Percentiles rank a stretch among this genome's conserved stretches.
phyloP scores from a whole-genome alignment of 768 basidiomycete species.

The Lentinula guzmanii region DNA sequence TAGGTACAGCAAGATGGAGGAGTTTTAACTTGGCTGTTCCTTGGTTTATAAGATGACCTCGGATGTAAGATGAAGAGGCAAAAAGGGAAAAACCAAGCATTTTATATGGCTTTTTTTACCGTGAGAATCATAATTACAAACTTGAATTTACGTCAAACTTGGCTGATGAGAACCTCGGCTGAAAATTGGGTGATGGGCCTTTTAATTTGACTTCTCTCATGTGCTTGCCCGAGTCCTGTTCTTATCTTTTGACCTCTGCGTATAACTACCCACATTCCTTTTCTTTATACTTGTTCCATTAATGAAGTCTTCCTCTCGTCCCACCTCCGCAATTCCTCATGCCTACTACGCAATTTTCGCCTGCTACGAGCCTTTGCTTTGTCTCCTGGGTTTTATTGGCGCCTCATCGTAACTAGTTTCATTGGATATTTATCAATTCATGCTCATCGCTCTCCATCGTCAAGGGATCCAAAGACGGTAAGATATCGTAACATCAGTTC shows the following conservation, averaged over 20 bases:
- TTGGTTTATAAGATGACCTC: constrained; percentile 51
- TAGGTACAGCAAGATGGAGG: constrained; percentile 48
- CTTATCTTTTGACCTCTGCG: constrained; percentile 3
- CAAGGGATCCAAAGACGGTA: constrained; percentile 59
- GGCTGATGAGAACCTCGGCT: background rate
- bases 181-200: background rate
- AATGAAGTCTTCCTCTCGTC: constrained; percentile 26
- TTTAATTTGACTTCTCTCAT: constrained; percentile 1
- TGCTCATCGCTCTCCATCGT: constrained; percentile 10
- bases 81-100: constrained; percentile 19
- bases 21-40: constrained; percentile 38
- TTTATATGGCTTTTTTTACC: constrained; percentile 27
- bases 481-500: constrained; percentile 13
- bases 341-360: constrained; percentile 73
- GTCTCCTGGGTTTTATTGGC: constrained; percentile 60
- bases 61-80: constrained; percentile 8
- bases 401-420: constrained; percentile 36
- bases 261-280: constrained; percentile 12
- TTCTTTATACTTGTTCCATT: constrained; percentile 4
- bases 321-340: constrained; percentile 60
- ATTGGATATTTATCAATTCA: background rate
- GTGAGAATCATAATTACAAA: background rate
- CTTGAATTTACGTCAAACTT: background rate
- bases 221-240: constrained; percentile 1
- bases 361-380: constrained; percentile 67